phyloP scores from a whole-genome alignment of 805 yeast species.

The Isabelozyma gotoi region DNA sequence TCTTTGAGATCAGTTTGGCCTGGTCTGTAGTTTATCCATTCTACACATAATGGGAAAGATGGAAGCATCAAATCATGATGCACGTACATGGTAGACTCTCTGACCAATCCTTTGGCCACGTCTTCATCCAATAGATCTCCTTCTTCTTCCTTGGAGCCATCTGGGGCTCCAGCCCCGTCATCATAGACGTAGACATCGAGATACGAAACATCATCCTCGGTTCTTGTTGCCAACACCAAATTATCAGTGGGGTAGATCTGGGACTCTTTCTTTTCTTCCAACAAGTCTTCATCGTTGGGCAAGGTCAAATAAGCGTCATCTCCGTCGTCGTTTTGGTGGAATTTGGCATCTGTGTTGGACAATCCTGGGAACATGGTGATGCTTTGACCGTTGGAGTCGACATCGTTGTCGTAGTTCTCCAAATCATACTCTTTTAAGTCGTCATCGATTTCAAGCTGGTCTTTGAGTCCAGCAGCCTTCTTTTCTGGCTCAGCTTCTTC shows the following conservation, averaged over 20 bases:
- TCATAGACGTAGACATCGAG: constrained; percentile 93
- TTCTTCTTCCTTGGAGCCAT: constrained; percentile 63
- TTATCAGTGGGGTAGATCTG: constrained; percentile 91
- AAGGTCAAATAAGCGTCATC: constrained; percentile 63
- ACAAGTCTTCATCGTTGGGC: constrained; percentile 60
- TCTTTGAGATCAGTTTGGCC: constrained; percentile 39
- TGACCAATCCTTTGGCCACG: constrained; percentile 66
- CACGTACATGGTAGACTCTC: constrained; percentile 79
- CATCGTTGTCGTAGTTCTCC: constrained; percentile 79
- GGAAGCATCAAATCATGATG: constrained; percentile 98
- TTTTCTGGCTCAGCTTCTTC: constrained; percentile 30
- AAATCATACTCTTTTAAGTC: constrained; percentile 86
- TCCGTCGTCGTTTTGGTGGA: constrained; percentile 46
- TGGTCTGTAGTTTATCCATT: constrained; percentile 85
- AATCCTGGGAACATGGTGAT: constrained; percentile 73
- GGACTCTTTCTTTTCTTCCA: constrained; percentile 79
- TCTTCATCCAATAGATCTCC: constrained; percentile 69
- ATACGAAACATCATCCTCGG: constrained; percentile 92
- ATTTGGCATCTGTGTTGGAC: constrained; percentile 56
- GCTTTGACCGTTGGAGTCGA: constrained; percentile 58
- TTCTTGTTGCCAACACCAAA: constrained; percentile 84
- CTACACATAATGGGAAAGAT: constrained; percentile 93
- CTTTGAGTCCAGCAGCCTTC: constrained; percentile 29
- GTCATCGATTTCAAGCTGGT: constrained; percentile 68
- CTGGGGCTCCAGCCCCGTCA: constrained; percentile 86